phyloP scores from a whole-genome alignment of 768 basidiomycete species.

The Termitomyces sp. region DNA sequence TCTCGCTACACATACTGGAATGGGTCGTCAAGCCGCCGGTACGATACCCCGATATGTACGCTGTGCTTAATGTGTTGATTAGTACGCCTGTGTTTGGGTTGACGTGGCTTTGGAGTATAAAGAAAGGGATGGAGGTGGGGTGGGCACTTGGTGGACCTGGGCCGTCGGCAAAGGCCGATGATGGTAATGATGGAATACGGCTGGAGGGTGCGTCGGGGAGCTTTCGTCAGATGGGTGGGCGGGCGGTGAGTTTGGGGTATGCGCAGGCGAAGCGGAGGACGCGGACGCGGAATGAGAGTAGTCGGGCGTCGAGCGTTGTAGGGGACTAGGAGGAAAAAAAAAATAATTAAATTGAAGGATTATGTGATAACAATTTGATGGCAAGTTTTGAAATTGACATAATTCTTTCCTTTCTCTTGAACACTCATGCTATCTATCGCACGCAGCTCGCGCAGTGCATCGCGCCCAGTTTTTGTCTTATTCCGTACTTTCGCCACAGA shows the following conservation, averaged over 20 bases:
- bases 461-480: conserved; percentile 18
- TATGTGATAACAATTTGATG: too few species aligned
- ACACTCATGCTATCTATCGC: conserved; percentile 8
- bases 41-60: conserved; percentile 80
- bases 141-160: conserved; percentile 71
- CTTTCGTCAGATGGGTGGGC: conserved; percentile 15
- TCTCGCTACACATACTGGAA: conserved; percentile 61
- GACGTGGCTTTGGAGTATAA: conserved; percentile 88
- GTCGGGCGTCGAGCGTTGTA: neutral
- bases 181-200: too few species aligned
- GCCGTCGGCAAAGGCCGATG: conserved; percentile 4
- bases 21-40: conserved; percentile 53
- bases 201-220: conserved; percentile 8
- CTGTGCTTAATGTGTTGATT: conserved; percentile 80
- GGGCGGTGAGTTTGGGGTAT: conserved; percentile 17
- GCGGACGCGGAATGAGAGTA: neutral
- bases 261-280: neutral
- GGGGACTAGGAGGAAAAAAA: too few species aligned
- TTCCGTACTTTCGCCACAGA: conserved; percentile 41
- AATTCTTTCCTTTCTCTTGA: too few species aligned
- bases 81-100: conserved; percentile 76
- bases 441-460: conserved; percentile 2
- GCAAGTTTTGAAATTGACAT: too few species aligned
- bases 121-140: conserved; percentile 67
- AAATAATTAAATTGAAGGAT: too few species aligned